phyloP scores from a whole-genome alignment of 345 rosid genomes.

The Orychophragmus violaceus region DNA sequence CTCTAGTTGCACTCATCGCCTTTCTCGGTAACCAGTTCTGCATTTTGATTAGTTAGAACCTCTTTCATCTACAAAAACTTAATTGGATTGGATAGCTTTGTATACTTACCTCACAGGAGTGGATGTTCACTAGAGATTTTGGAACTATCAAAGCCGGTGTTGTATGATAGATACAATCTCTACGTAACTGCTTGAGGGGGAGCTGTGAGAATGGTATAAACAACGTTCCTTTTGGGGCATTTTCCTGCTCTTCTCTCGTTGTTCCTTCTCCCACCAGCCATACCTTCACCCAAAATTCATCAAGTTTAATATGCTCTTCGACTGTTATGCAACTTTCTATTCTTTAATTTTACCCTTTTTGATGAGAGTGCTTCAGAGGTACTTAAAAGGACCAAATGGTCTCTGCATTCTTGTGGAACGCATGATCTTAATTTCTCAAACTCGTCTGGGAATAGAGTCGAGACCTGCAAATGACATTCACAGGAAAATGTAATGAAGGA shows the following conservation, averaged over 20 bases:
- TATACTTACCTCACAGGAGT: constrained; percentile 56
- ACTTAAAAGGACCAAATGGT: constrained; percentile 25
- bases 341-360: constrained; percentile 10
- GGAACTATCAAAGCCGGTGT: constrained; percentile 57
- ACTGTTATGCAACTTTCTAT: not conserved
- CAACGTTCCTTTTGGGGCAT: constrained; percentile 36
- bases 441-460: constrained; percentile 18
- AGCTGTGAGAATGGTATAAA: constrained; percentile 39
- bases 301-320: not conserved
- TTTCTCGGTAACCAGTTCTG: constrained; percentile 62
- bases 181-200: constrained; percentile 43
- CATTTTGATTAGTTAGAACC: not conserved
- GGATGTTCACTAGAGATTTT: constrained; percentile 26
- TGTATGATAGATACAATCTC: constrained; percentile 50
- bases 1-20: constrained; percentile 56
- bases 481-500: not conserved
- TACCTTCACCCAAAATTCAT: constrained; percentile 26
- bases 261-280: constrained; percentile 66
- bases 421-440: constrained; percentile 33
- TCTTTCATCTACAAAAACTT: not conserved
- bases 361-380: constrained; percentile 11
- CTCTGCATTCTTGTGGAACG: constrained; percentile 14
- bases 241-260: constrained; percentile 39
- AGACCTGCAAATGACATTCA: constrained; percentile 28
- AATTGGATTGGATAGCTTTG: not conserved